A percentile compares a stretch with the other conserved stretches of the same genome.
phyloP scores from a whole-genome alignment of 164 flowering plant genomes.

The Amborella trichopoda region DNA sequence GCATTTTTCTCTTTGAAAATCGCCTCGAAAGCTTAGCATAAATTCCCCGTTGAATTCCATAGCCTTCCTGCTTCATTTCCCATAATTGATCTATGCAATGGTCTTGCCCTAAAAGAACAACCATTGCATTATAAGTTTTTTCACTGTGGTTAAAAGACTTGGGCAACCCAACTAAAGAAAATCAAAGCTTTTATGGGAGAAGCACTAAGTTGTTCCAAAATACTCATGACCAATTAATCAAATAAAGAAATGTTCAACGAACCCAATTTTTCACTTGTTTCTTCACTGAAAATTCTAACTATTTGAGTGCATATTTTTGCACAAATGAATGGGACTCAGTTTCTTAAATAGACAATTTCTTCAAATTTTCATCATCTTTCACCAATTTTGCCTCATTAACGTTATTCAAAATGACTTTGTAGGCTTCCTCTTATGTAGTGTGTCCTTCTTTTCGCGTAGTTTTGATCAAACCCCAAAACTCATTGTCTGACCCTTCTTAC shows the following conservation, averaged over 20 bases:
- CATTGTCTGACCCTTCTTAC: background rate
- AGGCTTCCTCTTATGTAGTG: background rate
- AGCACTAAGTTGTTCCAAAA: slow-evolving; percentile 18
- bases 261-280: slow-evolving; percentile 7
- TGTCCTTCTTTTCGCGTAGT: background rate
- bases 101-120: slow-evolving; percentile 42
- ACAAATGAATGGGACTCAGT: background rate
- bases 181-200: slow-evolving; percentile 48
- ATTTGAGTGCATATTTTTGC: background rate
- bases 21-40: too few relatives aligned
- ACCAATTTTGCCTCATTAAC: background rate
- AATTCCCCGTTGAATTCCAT: too few relatives aligned
- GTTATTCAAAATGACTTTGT: background rate
- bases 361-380: background rate
- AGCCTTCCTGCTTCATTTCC: slow-evolving; percentile 57
- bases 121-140: slow-evolving; percentile 42
- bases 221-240: slow-evolving; percentile 30
- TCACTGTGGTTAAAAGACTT: slow-evolving; percentile 34
- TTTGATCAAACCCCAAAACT: background rate
- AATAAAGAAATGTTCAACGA: slow-evolving; percentile 28
- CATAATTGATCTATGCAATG: slow-evolving; percentile 51
- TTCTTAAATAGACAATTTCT: background rate
- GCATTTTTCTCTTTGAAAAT: too few relatives aligned
- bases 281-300: background rate
- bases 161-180: slow-evolving; percentile 63